Evolutionary conservation across 2,329 filamentous ascomycete species (phyloP).

Genomic region (Aspergillus pseudoglaucus): DNA sequence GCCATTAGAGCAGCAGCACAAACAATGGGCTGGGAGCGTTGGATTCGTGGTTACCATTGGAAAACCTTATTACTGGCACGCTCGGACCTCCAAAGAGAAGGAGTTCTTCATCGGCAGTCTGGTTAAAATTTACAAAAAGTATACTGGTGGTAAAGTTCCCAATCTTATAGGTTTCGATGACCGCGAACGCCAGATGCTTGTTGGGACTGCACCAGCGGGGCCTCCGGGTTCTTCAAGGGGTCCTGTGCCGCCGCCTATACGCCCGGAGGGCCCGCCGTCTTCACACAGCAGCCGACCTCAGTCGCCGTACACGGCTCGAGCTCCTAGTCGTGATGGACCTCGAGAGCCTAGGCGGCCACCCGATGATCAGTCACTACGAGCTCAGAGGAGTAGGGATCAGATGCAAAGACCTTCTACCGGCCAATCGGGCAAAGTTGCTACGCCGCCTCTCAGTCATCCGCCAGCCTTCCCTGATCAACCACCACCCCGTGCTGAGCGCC

Average conservation of each 20-base stretch:
- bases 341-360: conserved; percentile 25
- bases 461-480: conserved; percentile 17
- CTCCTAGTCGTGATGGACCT: conserved; percentile 32
- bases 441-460: conserved; percentile 19
- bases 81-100: conserved; percentile 89
- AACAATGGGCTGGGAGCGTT: conserved; percentile 71
- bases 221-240: conserved; percentile 18
- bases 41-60: conserved; percentile 85
- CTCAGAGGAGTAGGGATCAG: conserved; percentile 36
- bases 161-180: conserved; percentile 76
- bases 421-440: conserved; percentile 28
- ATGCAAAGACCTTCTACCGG: conserved; percentile 31
- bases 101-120: conserved; percentile 97
- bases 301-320: conserved; percentile 25
- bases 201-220: conserved; percentile 42
- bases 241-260: conserved; percentile 18
- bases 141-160: conserved; percentile 78
- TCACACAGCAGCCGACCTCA: conserved; percentile 22
- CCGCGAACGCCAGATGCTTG: conserved; percentile 68
- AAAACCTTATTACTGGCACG: conserved; percentile 97
- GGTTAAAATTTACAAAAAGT: conserved; percentile 94
- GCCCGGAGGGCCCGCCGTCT: conserved; percentile 18
- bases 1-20: conserved; percentile 55
- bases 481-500: conserved; percentile 18
- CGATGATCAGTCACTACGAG: conserved; percentile 31